These are phyloP conservation scores for Schoenoplectus triqueter DNA, from an alignment of 202 grass and related monocot genomes.

Conservation along the genomic window DNA sequence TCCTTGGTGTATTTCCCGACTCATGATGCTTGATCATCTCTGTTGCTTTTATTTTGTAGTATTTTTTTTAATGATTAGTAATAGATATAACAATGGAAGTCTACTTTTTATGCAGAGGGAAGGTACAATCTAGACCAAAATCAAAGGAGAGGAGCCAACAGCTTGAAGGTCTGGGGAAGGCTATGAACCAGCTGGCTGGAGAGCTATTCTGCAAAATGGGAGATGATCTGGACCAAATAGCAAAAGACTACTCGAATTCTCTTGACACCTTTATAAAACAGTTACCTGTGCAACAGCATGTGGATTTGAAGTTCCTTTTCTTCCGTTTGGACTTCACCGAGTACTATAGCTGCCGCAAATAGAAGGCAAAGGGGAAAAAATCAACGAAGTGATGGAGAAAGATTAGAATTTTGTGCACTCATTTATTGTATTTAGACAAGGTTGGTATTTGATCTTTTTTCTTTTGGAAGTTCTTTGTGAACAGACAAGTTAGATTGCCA, in stretches of 20 bases:
- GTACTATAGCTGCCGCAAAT: constrained; percentile 79
- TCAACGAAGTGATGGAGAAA: constrained; percentile 28
- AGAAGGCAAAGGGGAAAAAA: constrained; percentile 37
- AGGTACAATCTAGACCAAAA: constrained; percentile 66
- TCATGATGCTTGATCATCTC: constrained; percentile 4
- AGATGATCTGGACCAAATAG: constrained; percentile 87
- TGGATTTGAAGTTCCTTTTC: constrained; percentile 88
- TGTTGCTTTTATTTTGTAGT: background rate
- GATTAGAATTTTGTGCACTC: constrained; percentile 35
- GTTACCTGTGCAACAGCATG: constrained; percentile 86
- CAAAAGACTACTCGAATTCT: constrained; percentile 83
- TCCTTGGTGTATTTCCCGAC: background rate
- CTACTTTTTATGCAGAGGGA: constrained; percentile 56
- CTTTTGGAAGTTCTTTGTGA: constrained; percentile 2
- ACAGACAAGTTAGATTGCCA: constrained; percentile 5
- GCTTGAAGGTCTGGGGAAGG: constrained; percentile 72
- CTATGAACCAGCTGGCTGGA: constrained; percentile 70
- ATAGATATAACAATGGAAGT: constrained; percentile 17
- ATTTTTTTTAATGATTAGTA: constrained; percentile 22
- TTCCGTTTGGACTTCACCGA: constrained; percentile 95
- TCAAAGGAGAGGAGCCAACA: constrained; percentile 55
- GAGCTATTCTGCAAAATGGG: constrained; percentile 83
- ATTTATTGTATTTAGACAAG: constrained; percentile 37
- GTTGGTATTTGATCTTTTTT: constrained; percentile 24
- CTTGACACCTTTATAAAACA: constrained; percentile 90